phyloP scores from a whole-genome alignment of 371 early-diverging fungal genomes.

The Batrachochytrium dendrobatidis region DNA sequence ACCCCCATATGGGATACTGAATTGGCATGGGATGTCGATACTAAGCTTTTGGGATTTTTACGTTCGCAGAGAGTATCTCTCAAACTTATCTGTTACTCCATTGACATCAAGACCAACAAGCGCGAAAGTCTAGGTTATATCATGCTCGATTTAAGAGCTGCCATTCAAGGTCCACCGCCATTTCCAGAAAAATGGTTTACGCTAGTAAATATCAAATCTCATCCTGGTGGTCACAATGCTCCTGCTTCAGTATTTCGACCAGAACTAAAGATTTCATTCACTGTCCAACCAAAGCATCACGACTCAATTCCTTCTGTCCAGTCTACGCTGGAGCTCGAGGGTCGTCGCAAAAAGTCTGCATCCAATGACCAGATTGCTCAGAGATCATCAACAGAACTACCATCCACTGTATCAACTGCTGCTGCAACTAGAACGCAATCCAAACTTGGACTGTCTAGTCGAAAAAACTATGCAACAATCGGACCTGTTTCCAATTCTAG shows the following conservation, averaged over 20 bases:
- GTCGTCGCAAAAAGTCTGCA: no score
- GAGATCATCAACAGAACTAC: not conserved
- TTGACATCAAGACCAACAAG: constrained; percentile 14
- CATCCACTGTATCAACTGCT: not conserved
- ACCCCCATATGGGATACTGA: constrained; percentile 44
- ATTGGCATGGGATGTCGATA: constrained; percentile 39
- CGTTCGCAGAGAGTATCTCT: constrained; percentile 38
- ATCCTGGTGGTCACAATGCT: not conserved
- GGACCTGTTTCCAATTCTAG: not conserved
- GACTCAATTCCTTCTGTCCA: not conserved
- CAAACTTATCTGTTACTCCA: constrained; percentile 34
- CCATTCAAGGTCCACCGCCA: constrained; percentile 8
- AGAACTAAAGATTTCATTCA: constrained; percentile 40
- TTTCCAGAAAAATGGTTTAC: not conserved
- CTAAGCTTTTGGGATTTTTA: constrained; percentile 32
- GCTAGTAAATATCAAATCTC: not conserved
- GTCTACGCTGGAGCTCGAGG: no score
- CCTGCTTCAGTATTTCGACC: constrained; percentile 30
- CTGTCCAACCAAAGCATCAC: constrained; percentile 14
- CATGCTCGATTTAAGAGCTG: constrained; percentile 41
- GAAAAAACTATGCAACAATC: no score
- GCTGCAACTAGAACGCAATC: not conserved
- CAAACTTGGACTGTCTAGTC: not conserved
- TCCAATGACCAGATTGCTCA: not conserved
- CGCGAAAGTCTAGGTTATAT: constrained; percentile 38